Conservation (phyloP, 2,329 filamentous ascomycete genomes). For the Verticillium alfalfae region DNA sequence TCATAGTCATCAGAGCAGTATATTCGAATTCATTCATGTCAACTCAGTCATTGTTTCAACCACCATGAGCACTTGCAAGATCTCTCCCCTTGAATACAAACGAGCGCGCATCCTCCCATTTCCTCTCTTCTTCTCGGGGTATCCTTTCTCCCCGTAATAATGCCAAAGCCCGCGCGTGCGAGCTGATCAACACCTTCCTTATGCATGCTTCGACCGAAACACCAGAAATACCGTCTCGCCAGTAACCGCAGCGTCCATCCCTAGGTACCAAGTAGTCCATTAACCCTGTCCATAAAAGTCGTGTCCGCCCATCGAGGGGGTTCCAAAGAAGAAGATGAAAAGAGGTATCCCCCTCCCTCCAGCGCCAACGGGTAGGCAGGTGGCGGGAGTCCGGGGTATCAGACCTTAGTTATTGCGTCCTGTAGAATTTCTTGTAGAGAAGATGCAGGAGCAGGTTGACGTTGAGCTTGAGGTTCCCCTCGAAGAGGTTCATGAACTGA, state of each 20-base stretch:
- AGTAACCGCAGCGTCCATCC: not conserved
- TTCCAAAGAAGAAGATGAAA: not conserved
- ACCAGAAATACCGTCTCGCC: not conserved
- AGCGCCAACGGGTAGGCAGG: not conserved
- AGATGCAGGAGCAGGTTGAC: constrained; percentile 95
- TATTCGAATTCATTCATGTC: not conserved
- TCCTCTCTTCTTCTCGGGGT: not conserved
- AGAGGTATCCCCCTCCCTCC: not conserved
- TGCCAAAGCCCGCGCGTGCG: not conserved
- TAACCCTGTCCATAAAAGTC: not conserved
- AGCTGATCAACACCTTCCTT: not conserved
- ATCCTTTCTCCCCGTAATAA: not conserved
- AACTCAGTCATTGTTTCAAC: not conserved
- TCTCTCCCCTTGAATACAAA: not conserved
- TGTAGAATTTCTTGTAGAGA: constrained; percentile 98
- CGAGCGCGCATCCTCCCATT: not conserved
- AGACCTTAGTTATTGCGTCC: constrained; percentile 48
- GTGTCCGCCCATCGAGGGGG: not conserved
- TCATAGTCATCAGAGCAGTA: not conserved
- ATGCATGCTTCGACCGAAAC: not conserved
- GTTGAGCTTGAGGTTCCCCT: constrained; percentile 79
- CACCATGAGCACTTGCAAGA: not conserved
- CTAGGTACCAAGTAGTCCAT: not conserved
- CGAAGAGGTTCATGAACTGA: constrained; percentile 93
- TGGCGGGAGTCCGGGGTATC: not conserved